phyloP scores from a whole-genome alignment of 768 basidiomycete genomes.

The Xanthoconium stramineum region DNA sequence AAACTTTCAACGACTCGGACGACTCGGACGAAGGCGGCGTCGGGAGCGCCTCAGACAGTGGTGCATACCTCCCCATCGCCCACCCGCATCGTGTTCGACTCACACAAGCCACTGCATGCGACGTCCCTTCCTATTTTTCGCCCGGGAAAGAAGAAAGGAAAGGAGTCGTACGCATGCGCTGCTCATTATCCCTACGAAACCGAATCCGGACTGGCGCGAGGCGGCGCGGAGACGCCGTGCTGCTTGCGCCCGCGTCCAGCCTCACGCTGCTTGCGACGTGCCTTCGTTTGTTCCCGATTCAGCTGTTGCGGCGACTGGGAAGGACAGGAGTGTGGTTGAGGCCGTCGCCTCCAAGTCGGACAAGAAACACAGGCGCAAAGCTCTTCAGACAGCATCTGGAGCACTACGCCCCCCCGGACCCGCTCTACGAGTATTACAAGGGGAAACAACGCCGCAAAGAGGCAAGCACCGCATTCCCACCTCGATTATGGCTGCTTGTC shows the following conservation, averaged over 20 bases:
- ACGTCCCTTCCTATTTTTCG: slow-evolving; percentile 35
- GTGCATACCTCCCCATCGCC: slow-evolving; percentile 53
- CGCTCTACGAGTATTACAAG: slow-evolving; percentile 53
- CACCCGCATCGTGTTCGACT: slow-evolving; percentile 58
- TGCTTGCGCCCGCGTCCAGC: slow-evolving; percentile 15
- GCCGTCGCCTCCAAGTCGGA: slow-evolving; percentile 61
- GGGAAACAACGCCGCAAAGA: slow-evolving; percentile 32
- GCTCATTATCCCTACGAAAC: slow-evolving; percentile 79
- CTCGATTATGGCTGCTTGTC: neutral
- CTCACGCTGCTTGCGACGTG: slow-evolving; percentile 2
- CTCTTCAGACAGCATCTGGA: no score
- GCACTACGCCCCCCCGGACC: slow-evolving; percentile 72
- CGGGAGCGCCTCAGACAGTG: slow-evolving; percentile 71
- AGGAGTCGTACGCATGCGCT: slow-evolving; percentile 45
- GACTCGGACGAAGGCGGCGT: slow-evolving; percentile 60
- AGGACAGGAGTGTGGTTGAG: slow-evolving; percentile 74
- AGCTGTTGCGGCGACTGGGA: slow-evolving; percentile 51
- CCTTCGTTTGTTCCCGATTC: slow-evolving; percentile 64
- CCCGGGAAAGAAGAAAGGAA: slow-evolving; percentile 38
- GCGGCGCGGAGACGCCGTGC: slow-evolving; percentile 59
- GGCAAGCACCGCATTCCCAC: slow-evolving; percentile 28
- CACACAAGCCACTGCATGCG: slow-evolving; percentile 49
- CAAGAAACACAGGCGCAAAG: no score
- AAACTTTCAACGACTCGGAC: slow-evolving; percentile 24
- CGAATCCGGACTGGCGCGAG: slow-evolving; percentile 91